Base-by-base conservation (phyloP, 306 rosid species). In the Carpinus fangiana region DNA sequence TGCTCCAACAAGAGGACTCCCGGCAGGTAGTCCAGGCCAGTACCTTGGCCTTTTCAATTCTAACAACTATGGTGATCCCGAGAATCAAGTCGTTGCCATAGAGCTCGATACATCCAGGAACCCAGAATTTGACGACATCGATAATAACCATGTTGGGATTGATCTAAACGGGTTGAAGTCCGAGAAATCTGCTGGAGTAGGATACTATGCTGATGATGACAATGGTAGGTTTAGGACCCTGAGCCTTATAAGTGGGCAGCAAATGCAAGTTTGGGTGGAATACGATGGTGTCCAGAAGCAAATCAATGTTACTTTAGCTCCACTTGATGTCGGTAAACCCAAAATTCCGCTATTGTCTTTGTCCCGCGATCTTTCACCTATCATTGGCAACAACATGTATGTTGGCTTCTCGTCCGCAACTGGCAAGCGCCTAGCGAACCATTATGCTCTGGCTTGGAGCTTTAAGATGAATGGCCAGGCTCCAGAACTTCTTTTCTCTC, bases 361-460 rank as follows among this genome's bases (percentile, higher is more conserved):
- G 68, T 56, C 8, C 9, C 66, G 36, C 7, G 94, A 92, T 75
- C 87, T 92, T 21, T 90, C 94, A 7, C 55, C 88, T 5, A 55
- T 85, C 55, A 31, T 90, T 1, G 43, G 76, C 4, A 76, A 60
- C 16, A 34, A 41, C 56, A 82, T 88, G 91, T 92, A 77, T 83
- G 86, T 90, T 31, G 95, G 97, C 5, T 92, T 92, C 80, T 89
- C 95, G 16, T 78, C 97, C 12, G 75, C 95, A n/a, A 89, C 90
- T 4, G 95, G 97, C 3, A 77, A 86, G 20, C 16, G 87, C n/a
- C 21, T 41, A 13, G 82, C 88, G 21, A 76, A 78, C 50, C 93
- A 89, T 82, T 90, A 87, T 76, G 52, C 89, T 65, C 60, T 89
- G 51, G 95, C 92, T 56, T 92, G 93, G 95, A 90, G 97, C 76